Evolutionary conservation across 2,329 filamentous ascomycete genomes (phyloP).

Genomic region (Diaporthe sp.): DNA sequence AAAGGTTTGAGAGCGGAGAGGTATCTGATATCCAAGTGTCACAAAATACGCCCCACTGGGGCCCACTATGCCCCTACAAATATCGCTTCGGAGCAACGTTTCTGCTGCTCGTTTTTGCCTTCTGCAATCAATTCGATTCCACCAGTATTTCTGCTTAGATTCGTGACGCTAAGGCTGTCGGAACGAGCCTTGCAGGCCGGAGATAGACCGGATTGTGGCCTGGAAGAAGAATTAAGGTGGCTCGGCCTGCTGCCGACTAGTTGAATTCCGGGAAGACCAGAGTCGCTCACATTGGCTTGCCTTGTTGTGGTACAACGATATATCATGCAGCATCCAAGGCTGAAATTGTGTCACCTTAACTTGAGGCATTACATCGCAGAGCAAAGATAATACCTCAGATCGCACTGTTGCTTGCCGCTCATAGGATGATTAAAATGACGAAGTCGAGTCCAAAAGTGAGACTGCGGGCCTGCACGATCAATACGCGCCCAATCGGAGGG

Average conservation of each 20-base stretch:
- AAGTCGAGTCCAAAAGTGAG: not conserved
- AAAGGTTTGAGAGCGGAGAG: no score
- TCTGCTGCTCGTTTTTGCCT: no score
- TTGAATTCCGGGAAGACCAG: not conserved
- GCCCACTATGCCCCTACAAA: no score
- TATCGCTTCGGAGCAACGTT: no score
- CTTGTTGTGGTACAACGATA: not conserved
- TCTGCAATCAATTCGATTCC: no score
- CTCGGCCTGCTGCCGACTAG: not conserved
- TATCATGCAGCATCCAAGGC: not conserved
- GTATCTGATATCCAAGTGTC: no score
- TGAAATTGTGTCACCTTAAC: not conserved
- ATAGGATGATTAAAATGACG: not conserved
- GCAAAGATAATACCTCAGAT: not conserved
- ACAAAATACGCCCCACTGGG: no score
- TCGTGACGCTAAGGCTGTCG: no score
- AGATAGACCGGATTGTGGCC: no score
- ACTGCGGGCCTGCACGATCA: not conserved
- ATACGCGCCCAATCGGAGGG: conserved; percentile 1
- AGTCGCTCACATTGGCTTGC: not conserved
- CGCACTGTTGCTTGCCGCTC: not conserved
- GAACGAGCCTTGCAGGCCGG: no score
- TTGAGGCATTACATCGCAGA: not conserved
- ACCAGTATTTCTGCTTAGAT: no score
- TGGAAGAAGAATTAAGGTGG: no score